A percentile compares a stretch with the other conserved stretches of the same genome.
Evolutionary conservation across 2,329 filamentous ascomycete species (phyloP).

Genomic region (Pseudogymnoascus sp.): DNA sequence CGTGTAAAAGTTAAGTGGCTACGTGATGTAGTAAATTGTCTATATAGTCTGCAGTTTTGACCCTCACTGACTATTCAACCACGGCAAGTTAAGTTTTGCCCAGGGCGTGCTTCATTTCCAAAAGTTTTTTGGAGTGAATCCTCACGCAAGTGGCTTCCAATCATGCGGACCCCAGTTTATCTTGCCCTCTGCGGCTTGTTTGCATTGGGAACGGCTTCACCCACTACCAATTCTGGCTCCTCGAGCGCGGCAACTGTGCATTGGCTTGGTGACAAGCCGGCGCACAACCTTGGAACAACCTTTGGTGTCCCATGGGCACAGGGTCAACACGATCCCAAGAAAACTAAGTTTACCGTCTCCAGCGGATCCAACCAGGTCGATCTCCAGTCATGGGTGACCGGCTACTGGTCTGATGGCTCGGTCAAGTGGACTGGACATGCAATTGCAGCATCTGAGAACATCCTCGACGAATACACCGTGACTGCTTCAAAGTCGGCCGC

Average conservation of each 20-base stretch:
- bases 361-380: conserved; percentile 7
- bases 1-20: background rate
- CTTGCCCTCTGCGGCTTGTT: background rate
- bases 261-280: conserved; percentile 18
- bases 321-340: conserved; percentile 14
- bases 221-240: background rate
- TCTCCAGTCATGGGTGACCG: conserved; percentile 50
- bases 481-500: conserved; percentile 16
- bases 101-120: background rate
- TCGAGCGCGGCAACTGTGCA: conserved; percentile 11
- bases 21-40: background rate
- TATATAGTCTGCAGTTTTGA: background rate
- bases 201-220: background rate
- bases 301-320: conserved; percentile 20
- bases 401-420: conserved; percentile 53
- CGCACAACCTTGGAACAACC: conserved; percentile 17
- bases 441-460: conserved; percentile 32
- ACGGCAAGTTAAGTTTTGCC: background rate
- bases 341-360: conserved; percentile 17
- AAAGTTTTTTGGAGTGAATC: background rate
- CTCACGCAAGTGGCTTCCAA: conserved; percentile 1
- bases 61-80: background rate
- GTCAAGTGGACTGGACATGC: conserved; percentile 57
- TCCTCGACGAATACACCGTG: conserved; percentile 39
- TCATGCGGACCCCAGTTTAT: conserved; percentile 2